Percentiles rank a stretch among this genome's conserved stretches.
These are phyloP conservation scores for Phalaenopsis hybrid DNA, from an alignment of 116 monocot genomes.

Conservation along the genomic window DNA sequence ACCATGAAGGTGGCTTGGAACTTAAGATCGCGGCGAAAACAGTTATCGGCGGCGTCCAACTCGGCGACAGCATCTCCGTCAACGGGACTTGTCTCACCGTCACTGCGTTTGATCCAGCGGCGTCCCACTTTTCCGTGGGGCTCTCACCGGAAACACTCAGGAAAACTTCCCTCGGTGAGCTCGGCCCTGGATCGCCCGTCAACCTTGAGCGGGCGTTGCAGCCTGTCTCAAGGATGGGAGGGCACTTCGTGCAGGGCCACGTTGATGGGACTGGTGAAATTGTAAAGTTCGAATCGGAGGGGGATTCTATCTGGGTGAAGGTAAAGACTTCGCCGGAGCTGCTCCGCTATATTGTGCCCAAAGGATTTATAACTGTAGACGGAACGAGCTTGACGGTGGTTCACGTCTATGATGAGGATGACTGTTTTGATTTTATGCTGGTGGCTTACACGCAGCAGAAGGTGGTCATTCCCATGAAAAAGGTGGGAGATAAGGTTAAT, in stretches of 20 bases:
- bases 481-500: conserved; percentile 87
- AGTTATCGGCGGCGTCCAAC: conserved; percentile 50
- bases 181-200: conserved; percentile 34
- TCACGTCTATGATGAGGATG: conserved; percentile 59
- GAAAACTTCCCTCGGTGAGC: conserved; percentile 53
- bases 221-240: conserved; percentile 71
- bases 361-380: conserved; percentile 87
- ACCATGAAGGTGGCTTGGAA: conserved; percentile 44
- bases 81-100: conserved; percentile 95
- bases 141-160: conserved; percentile 86
- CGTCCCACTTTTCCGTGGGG: conserved; percentile 58
- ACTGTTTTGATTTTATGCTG: conserved; percentile 84
- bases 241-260: conserved; percentile 95
- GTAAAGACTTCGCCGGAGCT: conserved; percentile 42
- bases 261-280: conserved; percentile 87
- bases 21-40: conserved; percentile 46
- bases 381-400: conserved; percentile 90
- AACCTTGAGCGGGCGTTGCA: conserved; percentile 79
- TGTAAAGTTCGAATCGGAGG: conserved; percentile 36
- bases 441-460: conserved; percentile 87
- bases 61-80: conserved; percentile 88
- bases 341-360: conserved; percentile 63
- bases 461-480: conserved; percentile 71
- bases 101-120: conserved; percentile 32
- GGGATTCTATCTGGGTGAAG: conserved; percentile 83